Evolutionary conservation across 139 green algal genomes (phyloP), one percentile per base, ranked within the genome.

Genomic region (Closterium sp.): DNA sequence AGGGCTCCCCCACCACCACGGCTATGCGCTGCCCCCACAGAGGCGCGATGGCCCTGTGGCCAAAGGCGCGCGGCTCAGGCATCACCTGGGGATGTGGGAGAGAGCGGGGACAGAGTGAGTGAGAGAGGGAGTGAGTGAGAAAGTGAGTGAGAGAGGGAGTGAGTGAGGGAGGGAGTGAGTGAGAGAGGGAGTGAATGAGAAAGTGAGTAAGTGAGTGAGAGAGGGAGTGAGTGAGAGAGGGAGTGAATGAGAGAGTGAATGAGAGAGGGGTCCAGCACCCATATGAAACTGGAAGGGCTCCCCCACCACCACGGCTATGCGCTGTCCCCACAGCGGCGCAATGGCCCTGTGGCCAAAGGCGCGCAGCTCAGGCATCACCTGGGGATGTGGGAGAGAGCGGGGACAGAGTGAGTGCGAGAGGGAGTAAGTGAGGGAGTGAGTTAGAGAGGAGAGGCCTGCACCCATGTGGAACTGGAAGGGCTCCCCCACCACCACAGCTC

Each of bases 281-380:
- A 34, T 32, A 23, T 33, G 19, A 9, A 83, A 30, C 9, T 43
- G 33, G 4, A 36, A 88, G 1, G 23, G 32, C 32, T 43, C 3
- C 30, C 85, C 32, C 85, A 33, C 33, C 33, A 36, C 85, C 85
- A 43, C 28, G 12, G 23, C 85, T 36, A 88, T n/a, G 23, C 23
- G 31, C 23, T 88, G 85, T 16, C 33, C 32, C 85, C 33, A 43
- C 85, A 88, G 23, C 16, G 85, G 33, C 85, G 32, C 33, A 21
- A 88, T n/a, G 32, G 32, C 31, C 32, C 85, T 36, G 32, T 35
- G 25, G 2, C 84, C 84, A 21, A 90, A 92, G 2, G 30, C 3
- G 25, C 33, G 35, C 34, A 86, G 33, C 64, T 90, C 84, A 35
- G 84, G 90, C 34, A 93, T 87, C 33, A 93, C 84, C 90, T 93